Percentiles rank a stretch among this genome's conserved stretches.
phyloP scores from a whole-genome alignment of 2,329 filamentous ascomycete species.

The Penicillium sp. region DNA sequence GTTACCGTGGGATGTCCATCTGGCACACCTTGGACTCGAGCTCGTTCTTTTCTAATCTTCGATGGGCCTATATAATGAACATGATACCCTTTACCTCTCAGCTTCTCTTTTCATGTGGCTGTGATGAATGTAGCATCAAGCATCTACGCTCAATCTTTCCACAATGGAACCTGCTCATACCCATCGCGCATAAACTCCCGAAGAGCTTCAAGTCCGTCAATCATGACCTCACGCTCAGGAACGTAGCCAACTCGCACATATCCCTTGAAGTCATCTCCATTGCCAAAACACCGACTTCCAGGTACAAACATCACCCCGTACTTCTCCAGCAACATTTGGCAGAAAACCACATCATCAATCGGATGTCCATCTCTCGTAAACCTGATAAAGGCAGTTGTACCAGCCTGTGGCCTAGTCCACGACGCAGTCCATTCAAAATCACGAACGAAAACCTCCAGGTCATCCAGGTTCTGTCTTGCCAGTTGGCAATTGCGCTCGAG shows the following conservation, averaged over 20 bases:
- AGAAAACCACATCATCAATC: slow-evolving; percentile 71
- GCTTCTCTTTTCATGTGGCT: background rate
- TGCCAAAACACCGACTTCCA: slow-evolving; percentile 71
- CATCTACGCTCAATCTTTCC: background rate
- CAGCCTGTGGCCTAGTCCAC: slow-evolving; percentile 71
- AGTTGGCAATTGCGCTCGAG: slow-evolving; percentile 63
- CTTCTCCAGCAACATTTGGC: slow-evolving; percentile 62
- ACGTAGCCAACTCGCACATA: slow-evolving; percentile 77
- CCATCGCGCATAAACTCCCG: slow-evolving; percentile 56
- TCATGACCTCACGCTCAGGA: slow-evolving; percentile 66
- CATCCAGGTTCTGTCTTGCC: slow-evolving; percentile 63
- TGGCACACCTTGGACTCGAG: slow-evolving; percentile 23
- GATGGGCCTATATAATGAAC: background rate
- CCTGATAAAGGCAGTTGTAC: slow-evolving; percentile 74
- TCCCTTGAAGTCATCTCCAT: slow-evolving; percentile 65
- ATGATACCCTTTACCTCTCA: background rate
- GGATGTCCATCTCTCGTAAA: slow-evolving; percentile 61
- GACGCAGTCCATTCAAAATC: slow-evolving; percentile 60
- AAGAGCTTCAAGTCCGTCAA: slow-evolving; percentile 61
- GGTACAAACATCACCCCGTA: slow-evolving; percentile 73
- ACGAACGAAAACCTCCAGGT: slow-evolving; percentile 64
- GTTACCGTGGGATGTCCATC: slow-evolving; percentile 27
- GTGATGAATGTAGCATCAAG: background rate
- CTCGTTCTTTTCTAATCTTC: slow-evolving; percentile 28
- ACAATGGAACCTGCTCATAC: slow-evolving; percentile 49